Evolutionary conservation across 2,329 filamentous ascomycete species (phyloP).

Genomic region (Neospermospora avenae): DNA sequence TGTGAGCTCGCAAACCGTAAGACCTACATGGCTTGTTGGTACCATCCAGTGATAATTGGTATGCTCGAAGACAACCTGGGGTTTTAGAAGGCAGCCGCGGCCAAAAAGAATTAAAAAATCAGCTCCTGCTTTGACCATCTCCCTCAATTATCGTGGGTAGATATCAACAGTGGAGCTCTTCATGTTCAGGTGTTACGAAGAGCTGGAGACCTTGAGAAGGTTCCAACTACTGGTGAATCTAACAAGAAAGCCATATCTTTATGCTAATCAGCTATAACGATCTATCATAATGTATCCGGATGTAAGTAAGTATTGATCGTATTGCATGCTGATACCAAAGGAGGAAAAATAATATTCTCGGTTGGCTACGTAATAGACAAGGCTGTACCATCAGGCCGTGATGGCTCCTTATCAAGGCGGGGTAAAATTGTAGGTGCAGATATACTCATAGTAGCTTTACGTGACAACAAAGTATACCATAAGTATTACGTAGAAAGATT

Average conservation of each 20-base stretch:
- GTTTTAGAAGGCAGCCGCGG: conserved; percentile 44
- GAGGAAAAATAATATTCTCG: background rate
- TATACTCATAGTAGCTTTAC: too few relatives aligned
- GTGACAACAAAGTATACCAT: too few relatives aligned
- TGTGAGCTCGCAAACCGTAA: background rate
- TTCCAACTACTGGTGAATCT: too few relatives aligned
- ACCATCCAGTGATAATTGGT: conserved; percentile 44
- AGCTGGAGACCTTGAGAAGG: too few relatives aligned
- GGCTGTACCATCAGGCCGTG: background rate
- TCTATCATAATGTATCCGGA: too few relatives aligned
- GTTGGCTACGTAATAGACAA: background rate
- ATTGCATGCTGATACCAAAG: background rate
- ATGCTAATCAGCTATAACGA: too few relatives aligned
- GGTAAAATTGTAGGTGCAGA: background rate
- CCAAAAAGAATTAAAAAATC: too few relatives aligned
- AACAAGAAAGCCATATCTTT: too few relatives aligned
- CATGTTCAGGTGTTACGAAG: too few relatives aligned
- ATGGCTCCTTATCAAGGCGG: background rate
- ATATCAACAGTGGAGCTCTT: too few relatives aligned
- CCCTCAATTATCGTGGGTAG: conserved; percentile 31
- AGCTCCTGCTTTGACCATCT: conserved; percentile 46
- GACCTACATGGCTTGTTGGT: background rate
- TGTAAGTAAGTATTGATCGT: too few relatives aligned
- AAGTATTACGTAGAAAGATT: too few relatives aligned
- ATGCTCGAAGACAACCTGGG: conserved; percentile 48